Conservation (phyloP, 2,329 filamentous ascomycete genomes). For the Mycosphaerelloides madeirae region DNA sequence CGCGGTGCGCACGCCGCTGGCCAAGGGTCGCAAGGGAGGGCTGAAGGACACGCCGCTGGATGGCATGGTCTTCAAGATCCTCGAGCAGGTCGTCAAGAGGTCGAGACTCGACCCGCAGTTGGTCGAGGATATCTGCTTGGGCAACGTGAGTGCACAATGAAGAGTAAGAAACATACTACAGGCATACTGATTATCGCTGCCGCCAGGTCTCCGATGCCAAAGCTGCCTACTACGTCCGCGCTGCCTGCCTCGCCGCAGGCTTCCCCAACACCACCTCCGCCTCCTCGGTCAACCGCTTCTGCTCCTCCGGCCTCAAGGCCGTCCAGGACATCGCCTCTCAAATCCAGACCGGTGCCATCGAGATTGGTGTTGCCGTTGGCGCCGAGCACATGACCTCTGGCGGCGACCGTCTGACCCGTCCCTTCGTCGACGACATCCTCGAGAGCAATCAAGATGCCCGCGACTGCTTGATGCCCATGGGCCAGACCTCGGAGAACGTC, state of each 20-base stretch:
- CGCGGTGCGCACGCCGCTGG: conserved; percentile 81
- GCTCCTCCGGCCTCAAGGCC: conserved; percentile 91
- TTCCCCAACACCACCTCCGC: conserved; percentile 86
- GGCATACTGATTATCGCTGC: neutral
- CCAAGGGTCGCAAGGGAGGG: conserved; percentile 85
- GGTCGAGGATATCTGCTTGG: conserved; percentile 72
- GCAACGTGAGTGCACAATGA: conserved; percentile 60
- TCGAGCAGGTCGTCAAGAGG: conserved; percentile 56
- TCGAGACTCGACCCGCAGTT: conserved; percentile 33
- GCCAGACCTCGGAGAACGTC: conserved; percentile 96
- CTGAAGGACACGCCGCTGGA: conserved; percentile 94
- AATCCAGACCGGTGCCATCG: conserved; percentile 74
- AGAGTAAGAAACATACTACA: conserved; percentile 50
- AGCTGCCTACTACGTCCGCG: conserved; percentile 85
- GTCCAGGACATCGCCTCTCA: conserved; percentile 91
- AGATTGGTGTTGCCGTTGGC: conserved; percentile 80
- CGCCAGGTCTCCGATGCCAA: conserved; percentile 72
- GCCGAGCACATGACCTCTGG: conserved; percentile 81
- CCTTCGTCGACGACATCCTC: conserved; percentile 74
- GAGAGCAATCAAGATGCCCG: conserved; percentile 66
- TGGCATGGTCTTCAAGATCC: conserved; percentile 74
- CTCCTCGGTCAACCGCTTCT: conserved; percentile 89
- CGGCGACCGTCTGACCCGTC: conserved; percentile 63
- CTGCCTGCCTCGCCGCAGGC: conserved; percentile 82
- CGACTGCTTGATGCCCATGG: conserved; percentile 95